Evolutionary conservation across 345 rosid species (phyloP).

Genomic region (Eucalyptus cloeziana): DNA sequence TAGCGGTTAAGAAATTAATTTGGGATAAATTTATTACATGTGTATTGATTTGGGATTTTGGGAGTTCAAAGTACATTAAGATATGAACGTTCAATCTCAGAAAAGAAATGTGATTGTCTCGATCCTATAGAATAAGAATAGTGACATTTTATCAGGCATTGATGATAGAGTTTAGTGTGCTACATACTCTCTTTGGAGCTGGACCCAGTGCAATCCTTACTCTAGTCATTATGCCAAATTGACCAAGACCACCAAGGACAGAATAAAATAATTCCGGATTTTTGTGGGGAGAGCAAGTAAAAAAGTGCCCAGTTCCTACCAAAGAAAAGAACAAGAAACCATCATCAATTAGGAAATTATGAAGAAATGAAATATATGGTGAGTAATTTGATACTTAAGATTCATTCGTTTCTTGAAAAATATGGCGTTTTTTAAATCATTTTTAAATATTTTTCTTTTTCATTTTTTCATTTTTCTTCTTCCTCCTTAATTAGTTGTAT

Average conservation of each 20-base stretch:
- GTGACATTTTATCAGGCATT: not conserved
- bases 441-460: no score
- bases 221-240: conserved; percentile 31
- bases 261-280: conserved; percentile 5
- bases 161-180: not conserved
- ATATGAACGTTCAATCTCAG: not conserved
- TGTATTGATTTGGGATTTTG: no score
- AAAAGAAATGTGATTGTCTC: not conserved
- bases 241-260: conserved; percentile 28
- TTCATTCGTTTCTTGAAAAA: no score
- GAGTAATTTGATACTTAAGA: not conserved
- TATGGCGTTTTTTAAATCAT: no score
- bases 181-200: conserved; percentile 10
- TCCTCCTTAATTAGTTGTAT: no score
- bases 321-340: not conserved
- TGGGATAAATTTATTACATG: no score
- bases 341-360: not conserved
- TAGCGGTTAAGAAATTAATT: no score
- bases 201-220: conserved; percentile 15
- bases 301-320: not conserved
- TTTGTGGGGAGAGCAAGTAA: not conserved
- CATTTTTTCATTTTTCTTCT: no score
- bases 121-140: not conserved
- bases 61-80: not conserved
- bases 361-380: not conserved